These are phyloP conservation scores for Biscutella laevigata DNA, from an alignment of 441 rosid species.

Conservation along the genomic window DNA sequence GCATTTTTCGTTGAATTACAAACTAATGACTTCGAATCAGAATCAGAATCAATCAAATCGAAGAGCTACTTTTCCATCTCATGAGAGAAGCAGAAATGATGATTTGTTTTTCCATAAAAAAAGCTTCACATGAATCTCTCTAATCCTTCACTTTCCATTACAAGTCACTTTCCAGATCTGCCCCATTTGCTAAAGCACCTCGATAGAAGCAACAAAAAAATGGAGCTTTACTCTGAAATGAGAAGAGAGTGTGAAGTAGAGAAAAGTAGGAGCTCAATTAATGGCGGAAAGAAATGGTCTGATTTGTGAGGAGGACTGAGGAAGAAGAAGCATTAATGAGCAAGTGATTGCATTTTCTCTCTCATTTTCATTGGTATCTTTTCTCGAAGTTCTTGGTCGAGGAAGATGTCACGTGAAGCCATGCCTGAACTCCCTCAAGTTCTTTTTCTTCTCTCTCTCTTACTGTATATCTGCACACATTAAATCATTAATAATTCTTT, in stretches of 20 bases:
- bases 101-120: slow-evolving; percentile 23
- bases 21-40: no score
- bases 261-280: slow-evolving; percentile 4
- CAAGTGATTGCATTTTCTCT: background rate
- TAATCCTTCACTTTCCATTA: slow-evolving; percentile 19
- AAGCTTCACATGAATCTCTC: slow-evolving; percentile 7
- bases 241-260: background rate
- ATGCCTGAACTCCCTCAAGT: slow-evolving; percentile 26
- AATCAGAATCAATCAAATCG: slow-evolving; percentile 14
- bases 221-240: no score
- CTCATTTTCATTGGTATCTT: slow-evolving; percentile 30
- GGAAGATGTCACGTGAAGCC: slow-evolving; percentile 56
- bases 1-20: no score
- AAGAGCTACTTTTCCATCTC: background rate
- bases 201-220: slow-evolving; percentile 4
- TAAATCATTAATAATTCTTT: slow-evolving; percentile 7
- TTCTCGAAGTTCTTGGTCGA: slow-evolving; percentile 36
- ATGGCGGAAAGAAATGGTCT: slow-evolving; percentile 16
- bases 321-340: slow-evolving; percentile 1
- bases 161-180: slow-evolving; percentile 25
- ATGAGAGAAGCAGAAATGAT: slow-evolving; percentile 2
- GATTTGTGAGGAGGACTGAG: slow-evolving; percentile 14
- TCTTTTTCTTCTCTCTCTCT: background rate
- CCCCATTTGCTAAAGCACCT: slow-evolving; percentile 13
- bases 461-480: slow-evolving; percentile 9